Evolutionary conservation across 164 flowering plant genomes (phyloP), one percentile per base, ranked within the genome.

Genomic region (Houttuynia cordata): DNA sequence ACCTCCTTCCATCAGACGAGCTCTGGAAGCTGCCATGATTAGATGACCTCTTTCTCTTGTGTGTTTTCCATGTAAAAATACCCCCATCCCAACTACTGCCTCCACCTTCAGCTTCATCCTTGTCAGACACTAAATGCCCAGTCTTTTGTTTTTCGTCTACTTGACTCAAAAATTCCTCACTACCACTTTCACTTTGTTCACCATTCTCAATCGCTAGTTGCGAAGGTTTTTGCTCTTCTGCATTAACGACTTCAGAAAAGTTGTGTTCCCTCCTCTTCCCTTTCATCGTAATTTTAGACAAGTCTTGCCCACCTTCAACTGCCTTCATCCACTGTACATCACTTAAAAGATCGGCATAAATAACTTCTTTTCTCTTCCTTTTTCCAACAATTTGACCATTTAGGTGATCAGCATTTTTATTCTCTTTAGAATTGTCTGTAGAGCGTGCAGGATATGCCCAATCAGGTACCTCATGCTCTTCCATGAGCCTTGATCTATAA

Each of bases 401-500:
- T 2, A 78, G 74, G 22, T 63, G 56, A 24, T 77, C 79, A 18
- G 73, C 69, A 30, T 76, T 73, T 19, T 53, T 53, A 17, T 20
- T 25, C 19, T 51, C 64, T 67, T 77, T 84, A 34, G 65, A 54
- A 58, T 74, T 76, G 9, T 62, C 80, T 39, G 67, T 82, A 53
- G 68, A 72, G 21, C 61, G 76, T 8, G 79, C 64, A 30, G 82
- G 23, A 67, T 84, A 91, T 24, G 80, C 99, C 97, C 96, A 94
- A 55, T 91, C 99, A 1, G 97, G 97, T 34, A 94, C 97, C 74
- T 94, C 97, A 56, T 88, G 87, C 22, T 91, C 97, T 68, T 88
- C 93, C 96, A 94, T 91, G 53, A 94, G 83, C 56, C 99, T 88
- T 62, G 90, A 72, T 68, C 83, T 71, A 72, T 91, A 94, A 23